phyloP scores from a whole-genome alignment of 2,329 filamentous ascomycete genomes.

The Nectriaceae sp. region DNA sequence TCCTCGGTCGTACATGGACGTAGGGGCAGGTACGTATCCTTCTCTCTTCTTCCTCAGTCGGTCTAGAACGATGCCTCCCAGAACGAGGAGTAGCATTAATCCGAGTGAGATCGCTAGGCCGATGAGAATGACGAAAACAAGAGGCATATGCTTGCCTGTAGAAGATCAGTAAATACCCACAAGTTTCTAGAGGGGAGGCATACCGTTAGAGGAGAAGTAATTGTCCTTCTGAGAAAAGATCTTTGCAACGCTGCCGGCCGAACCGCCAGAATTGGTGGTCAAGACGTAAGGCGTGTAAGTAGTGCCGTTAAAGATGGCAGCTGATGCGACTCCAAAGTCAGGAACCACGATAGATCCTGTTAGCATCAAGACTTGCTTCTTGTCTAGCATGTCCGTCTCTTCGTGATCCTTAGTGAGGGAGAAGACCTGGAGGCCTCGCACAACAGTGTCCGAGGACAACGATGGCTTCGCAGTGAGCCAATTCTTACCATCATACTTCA shows the following conservation, averaged over 20 bases:
- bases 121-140: slow-evolving; percentile 80
- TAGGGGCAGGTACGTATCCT: slow-evolving; percentile 78
- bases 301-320: slow-evolving; percentile 85
- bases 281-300: slow-evolving; percentile 77
- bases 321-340: slow-evolving; percentile 78
- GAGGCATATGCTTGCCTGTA: slow-evolving; percentile 58
- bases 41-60: slow-evolving; percentile 75
- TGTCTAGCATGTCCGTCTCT: slow-evolving; percentile 62
- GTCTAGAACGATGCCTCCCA: slow-evolving; percentile 74
- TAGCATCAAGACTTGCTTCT: slow-evolving; percentile 73
- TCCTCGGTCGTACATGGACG: slow-evolving; percentile 61
- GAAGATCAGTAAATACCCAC: slow-evolving; percentile 14
- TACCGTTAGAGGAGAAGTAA: slow-evolving; percentile 69
- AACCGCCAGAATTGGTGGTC: slow-evolving; percentile 66
- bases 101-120: slow-evolving; percentile 76
- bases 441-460: slow-evolving; percentile 65
- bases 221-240: slow-evolving; percentile 83
- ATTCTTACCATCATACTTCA: slow-evolving; percentile 75
- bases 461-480: slow-evolving; percentile 68
- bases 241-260: slow-evolving; percentile 72
- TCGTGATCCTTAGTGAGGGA: slow-evolving; percentile 69
- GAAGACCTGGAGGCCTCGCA: slow-evolving; percentile 83
- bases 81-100: slow-evolving; percentile 75
- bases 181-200: slow-evolving; percentile 33
- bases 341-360: slow-evolving; percentile 81